phyloP scores from a whole-genome alignment of 2,329 filamentous ascomycete genomes.

The Tolypocladium cylindrosporum region DNA sequence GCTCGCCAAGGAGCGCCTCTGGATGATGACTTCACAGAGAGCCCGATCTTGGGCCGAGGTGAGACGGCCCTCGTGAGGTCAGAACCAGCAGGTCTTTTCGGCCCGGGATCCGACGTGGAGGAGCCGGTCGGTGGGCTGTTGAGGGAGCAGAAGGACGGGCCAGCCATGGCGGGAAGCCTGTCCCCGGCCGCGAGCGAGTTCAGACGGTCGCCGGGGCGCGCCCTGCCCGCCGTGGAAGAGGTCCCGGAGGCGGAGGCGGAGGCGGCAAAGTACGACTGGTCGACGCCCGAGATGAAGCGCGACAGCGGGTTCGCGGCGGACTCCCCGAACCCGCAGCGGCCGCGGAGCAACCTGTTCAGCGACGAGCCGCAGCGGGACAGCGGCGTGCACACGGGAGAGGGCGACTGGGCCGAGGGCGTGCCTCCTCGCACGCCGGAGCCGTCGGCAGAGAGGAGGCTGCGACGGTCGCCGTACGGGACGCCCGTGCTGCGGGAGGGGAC shows the following conservation, averaged over 20 bases:
- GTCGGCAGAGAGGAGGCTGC: slow-evolving; percentile 14
- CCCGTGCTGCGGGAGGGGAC: slow-evolving; percentile 30
- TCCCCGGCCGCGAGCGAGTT: slow-evolving; percentile 25
- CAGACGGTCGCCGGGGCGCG: slow-evolving; percentile 30
- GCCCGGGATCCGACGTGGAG: slow-evolving; percentile 17
- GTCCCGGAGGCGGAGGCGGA: slow-evolving; percentile 34
- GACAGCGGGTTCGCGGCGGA: slow-evolving; percentile 24
- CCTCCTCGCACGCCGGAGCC: slow-evolving; percentile 18
- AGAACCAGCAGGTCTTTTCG: slow-evolving; percentile 16
- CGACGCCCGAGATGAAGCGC: slow-evolving; percentile 26
- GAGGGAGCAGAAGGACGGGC: slow-evolving; percentile 17
- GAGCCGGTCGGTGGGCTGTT: slow-evolving; percentile 19
- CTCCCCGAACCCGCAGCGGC: slow-evolving; percentile 30
- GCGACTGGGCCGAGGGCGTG: slow-evolving; percentile 30
- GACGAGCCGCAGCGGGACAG: slow-evolving; percentile 39
- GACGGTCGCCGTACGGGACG: slow-evolving; percentile 23
- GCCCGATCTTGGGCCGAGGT: slow-evolving; percentile 25
- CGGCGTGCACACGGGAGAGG: slow-evolving; percentile 44
- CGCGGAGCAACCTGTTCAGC: slow-evolving; percentile 21
- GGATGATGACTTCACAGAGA: slow-evolving; percentile 23
- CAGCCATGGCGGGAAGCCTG: slow-evolving; percentile 10
- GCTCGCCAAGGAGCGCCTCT: slow-evolving; percentile 11
- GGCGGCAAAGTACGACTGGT: slow-evolving; percentile 9
- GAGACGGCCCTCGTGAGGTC: slow-evolving; percentile 9
- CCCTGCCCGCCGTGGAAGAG: slow-evolving; percentile 43